Evolutionary conservation across 192 early-diverging fungal genomes (phyloP).

Genomic region (Entomortierella parvispora): DNA sequence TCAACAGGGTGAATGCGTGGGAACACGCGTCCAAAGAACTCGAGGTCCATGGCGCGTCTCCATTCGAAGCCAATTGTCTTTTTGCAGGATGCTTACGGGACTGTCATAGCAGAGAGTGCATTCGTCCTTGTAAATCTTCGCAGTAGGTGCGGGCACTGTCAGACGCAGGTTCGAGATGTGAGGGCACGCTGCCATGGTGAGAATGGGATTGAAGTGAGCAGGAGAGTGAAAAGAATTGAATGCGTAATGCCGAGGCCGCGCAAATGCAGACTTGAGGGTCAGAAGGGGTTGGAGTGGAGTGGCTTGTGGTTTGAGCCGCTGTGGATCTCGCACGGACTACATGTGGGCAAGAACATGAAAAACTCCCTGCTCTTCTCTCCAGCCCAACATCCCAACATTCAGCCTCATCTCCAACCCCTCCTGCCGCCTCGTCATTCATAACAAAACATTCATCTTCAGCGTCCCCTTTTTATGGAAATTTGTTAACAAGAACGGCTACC

Average conservation of each 20-base stretch:
- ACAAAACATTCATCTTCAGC: no score
- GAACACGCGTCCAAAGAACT: neutral
- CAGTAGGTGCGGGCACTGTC: slow-evolving; percentile 52
- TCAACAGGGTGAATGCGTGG: neutral
- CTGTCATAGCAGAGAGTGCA: slow-evolving; percentile 93
- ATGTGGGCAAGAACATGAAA: no score
- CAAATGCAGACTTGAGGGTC: no score
- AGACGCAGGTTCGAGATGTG: slow-evolving; percentile 59
- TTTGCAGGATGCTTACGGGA: slow-evolving; percentile 18
- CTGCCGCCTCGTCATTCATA: no score
- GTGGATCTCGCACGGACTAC: no score
- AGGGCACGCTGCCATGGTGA: slow-evolving; percentile 57
- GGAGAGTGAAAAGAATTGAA: neutral
- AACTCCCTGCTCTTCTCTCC: no score
- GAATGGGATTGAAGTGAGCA: neutral
- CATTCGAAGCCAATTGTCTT: neutral
- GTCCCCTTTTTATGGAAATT: slow-evolving; percentile 1
- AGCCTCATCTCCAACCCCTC: no score
- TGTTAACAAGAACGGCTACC: neutral
- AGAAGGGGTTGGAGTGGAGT: no score
- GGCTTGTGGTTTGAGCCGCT: no score
- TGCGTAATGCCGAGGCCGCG: neutral
- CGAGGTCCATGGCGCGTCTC: neutral
- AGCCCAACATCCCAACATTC: no score
- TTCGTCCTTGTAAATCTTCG: slow-evolving; percentile 90